Percentiles rank a stretch among this genome's conserved stretches.
phyloP scores from a whole-genome alignment of 768 basidiomycete species.

The Pleurotus salmoneostramineus region DNA sequence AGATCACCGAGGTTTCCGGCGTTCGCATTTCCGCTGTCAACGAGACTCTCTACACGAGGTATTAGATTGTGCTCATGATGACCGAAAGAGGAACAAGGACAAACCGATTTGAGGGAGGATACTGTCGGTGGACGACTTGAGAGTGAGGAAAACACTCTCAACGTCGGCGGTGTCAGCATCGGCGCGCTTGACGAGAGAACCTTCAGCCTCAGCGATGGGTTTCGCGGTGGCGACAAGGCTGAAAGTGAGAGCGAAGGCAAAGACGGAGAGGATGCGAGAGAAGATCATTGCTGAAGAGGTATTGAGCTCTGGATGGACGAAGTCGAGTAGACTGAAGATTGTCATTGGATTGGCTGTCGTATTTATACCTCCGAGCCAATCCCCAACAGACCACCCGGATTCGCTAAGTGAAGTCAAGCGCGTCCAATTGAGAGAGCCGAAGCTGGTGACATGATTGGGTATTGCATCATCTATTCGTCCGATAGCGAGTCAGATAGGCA shows the following conservation, averaged over 20 bases:
- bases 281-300: not conserved
- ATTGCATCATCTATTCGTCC: no score
- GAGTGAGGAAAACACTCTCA: slow-evolving; percentile 13
- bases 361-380: no score
- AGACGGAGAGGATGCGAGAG: not conserved
- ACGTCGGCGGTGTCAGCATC: slow-evolving; percentile 17
- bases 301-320: no score
- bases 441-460: no score
- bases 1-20: slow-evolving; percentile 18
- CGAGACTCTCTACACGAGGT: slow-evolving; percentile 7
- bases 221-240: slow-evolving; percentile 12
- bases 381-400: no score
- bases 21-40: slow-evolving; percentile 13
- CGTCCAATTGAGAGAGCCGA: no score
- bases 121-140: slow-evolving; percentile 15
- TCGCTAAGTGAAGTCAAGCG: no score
- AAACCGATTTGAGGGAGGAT: slow-evolving; percentile 19
- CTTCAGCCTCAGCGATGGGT: slow-evolving; percentile 3
- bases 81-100: not conserved
- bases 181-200: slow-evolving; percentile 5
- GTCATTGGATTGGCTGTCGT: no score
- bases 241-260: slow-evolving; percentile 8
- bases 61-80: not conserved
- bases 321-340: no score
- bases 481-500: no score